Conservation (phyloP, 1,284 basidiomycete species). For the Fomitiporia mediterranea region DNA sequence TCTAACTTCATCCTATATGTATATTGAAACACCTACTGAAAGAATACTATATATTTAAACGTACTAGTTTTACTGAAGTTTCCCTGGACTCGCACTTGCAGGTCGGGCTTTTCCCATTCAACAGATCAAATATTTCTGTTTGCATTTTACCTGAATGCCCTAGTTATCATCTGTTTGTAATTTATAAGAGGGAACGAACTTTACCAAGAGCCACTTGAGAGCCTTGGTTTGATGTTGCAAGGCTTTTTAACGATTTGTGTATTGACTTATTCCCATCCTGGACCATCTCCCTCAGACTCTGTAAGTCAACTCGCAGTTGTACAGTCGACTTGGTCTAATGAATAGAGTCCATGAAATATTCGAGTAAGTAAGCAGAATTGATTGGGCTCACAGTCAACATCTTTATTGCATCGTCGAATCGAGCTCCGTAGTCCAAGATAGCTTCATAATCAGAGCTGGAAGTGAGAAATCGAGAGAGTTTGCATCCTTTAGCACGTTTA, state of each 20-base stretch:
- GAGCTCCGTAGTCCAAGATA: background rate
- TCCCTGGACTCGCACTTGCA: too few relatives aligned
- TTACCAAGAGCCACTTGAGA: background rate
- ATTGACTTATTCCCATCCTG: too few relatives aligned
- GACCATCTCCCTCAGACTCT: background rate
- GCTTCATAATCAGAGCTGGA: background rate
- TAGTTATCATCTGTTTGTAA: too few relatives aligned
- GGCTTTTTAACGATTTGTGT: too few relatives aligned
- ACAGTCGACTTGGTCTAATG: background rate
- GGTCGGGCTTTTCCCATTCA: too few relatives aligned
- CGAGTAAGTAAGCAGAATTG: background rate
- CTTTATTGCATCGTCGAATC: background rate
- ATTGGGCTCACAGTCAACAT: background rate
- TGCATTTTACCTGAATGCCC: too few relatives aligned
- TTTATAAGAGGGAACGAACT: background rate
- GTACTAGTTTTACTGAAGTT: too few relatives aligned
- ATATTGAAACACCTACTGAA: too few relatives aligned
- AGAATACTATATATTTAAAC: too few relatives aligned
- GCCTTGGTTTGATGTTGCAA: too few relatives aligned
- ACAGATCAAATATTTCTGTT: too few relatives aligned
- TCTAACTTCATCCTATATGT: too few relatives aligned
- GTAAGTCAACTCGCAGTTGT: background rate
- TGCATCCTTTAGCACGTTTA: background rate
- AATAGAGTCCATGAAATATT: background rate
- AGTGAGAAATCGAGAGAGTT: background rate